These are phyloP conservation scores for Maudiozyma saulgeensis DNA, from an alignment of 805 yeast genomes.

Conservation along the genomic window DNA sequence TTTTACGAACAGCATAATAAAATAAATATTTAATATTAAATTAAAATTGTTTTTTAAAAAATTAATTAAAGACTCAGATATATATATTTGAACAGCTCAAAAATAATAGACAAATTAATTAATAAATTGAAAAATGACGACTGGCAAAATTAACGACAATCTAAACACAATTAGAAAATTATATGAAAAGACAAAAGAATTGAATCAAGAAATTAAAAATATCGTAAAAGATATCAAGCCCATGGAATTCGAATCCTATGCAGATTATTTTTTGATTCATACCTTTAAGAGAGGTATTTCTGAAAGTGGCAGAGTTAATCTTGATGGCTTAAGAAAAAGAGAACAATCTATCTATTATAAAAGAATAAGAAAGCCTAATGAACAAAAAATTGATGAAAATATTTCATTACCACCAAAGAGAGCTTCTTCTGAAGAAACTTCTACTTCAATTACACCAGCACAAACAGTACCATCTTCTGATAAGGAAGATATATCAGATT, in stretches of 20 bases:
- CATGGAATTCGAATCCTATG: conserved; percentile 28
- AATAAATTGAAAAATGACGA: background rate
- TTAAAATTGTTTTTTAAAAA: no score
- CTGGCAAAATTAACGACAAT: conserved; percentile 2
- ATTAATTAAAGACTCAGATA: no score
- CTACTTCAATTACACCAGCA: background rate
- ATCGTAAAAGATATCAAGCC: conserved; percentile 14
- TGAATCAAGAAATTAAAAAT: conserved; percentile 7
- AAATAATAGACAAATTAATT: no score
- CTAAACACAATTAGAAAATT: conserved; percentile 4
- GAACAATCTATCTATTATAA: conserved; percentile 22
- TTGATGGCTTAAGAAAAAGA: conserved; percentile 20
- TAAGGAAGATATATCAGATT: background rate
- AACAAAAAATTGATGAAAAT: background rate
- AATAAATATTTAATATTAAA: no score
- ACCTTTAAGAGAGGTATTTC: conserved; percentile 26
- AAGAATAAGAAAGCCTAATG: conserved; percentile 11
- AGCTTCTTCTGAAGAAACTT: conserved; percentile 1
- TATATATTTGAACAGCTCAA: no score
- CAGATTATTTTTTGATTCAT: conserved; percentile 21
- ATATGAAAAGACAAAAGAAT: conserved; percentile 4
- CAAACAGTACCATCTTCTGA: background rate
- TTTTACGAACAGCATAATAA: no score
- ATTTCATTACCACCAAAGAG: conserved; percentile 5
- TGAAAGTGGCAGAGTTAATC: conserved; percentile 26